Base-by-base conservation (phyloP, 108 stramenopile genomes). In the Skeletonema menzelii region DNA sequence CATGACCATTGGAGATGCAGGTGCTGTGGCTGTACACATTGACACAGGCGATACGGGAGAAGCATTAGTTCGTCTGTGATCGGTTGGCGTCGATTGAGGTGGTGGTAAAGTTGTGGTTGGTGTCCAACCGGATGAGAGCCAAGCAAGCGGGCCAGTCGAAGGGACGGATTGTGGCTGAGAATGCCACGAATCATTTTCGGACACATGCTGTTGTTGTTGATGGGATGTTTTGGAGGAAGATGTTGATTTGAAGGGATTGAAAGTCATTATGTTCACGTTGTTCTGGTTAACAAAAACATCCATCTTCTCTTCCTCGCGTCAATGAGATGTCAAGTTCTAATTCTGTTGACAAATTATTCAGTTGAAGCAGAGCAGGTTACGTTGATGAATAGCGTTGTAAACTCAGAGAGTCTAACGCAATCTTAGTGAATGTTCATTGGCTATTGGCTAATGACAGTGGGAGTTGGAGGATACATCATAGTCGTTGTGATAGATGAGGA, bases 101-200 rank as follows among this genome's bases (percentile, higher is more conserved):
- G 35, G 59, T 64, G 8, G 62, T 34, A 37, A 49, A 31, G 11
- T 20, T 12, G 58, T 61, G 4, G 63, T 37, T 5, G 79, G 12
- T 69, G 72, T 60, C 79, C 72, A 80, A 15, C 72, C 46, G 1
- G 49, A 53, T 0, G 72, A 73, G 37, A 80, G 70, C 79, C 79
- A 80, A 28, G 79, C 49, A 2, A 59, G 67, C 12, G 72, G 49
- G 11, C 49, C 49, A 1, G 49, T 19, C 49, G 49, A 53, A 53
- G 49, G 20, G 7, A n/a, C 49, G 1, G 49, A 22, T 10, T 53
- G 49, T 24, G 49, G 49, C 24, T 53, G 49, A 53, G 49, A 53
- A 22, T 53, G 49, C 49, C 49, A 53, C 22, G 49, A 53, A 53
- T 53, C 49, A 53, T 53, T 53, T 2, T 53, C 49, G 22, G 49